A percentile compares a stretch with the other conserved stretches of the same genome.
Evolutionary conservation across 768 basidiomycete species (phyloP).

Genomic region (Leccinum disarticulatum): DNA sequence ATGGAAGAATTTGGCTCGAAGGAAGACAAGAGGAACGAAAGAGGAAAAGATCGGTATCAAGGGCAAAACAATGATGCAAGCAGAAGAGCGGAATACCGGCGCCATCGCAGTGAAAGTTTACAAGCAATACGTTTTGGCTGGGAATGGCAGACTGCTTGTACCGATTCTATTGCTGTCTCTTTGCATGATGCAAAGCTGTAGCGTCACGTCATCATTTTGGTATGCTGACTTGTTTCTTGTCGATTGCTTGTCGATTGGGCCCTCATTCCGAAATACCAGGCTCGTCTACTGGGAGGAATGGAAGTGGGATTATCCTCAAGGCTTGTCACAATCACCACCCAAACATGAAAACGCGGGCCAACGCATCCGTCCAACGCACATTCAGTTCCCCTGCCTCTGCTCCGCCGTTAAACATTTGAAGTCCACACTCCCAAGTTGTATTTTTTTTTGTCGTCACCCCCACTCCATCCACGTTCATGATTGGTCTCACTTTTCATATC

Average conservation of each 20-base stretch:
- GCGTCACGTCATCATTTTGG: conserved; percentile 79
- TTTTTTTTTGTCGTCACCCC: conserved; percentile 15
- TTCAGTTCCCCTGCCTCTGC: conserved; percentile 36
- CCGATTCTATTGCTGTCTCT: conserved; percentile 58
- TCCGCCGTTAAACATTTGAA: conserved; percentile 30
- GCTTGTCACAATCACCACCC: conserved; percentile 67
- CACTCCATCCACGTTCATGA: conserved; percentile 9
- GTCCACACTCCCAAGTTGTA: conserved; percentile 18
- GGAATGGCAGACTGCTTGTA: conserved; percentile 60
- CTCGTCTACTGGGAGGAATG: conserved; percentile 68
- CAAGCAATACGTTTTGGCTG: too few relatives aligned
- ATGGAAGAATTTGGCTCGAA: conserved; percentile 50
- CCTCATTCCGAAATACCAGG: conserved; percentile 41
- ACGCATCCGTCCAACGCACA: conserved; percentile 53
- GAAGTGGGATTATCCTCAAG: conserved; percentile 57
- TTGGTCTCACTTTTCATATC: conserved; percentile 9
- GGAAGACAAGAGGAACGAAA: conserved; percentile 24
- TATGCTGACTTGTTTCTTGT: conserved; percentile 28
- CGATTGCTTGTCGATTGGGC: neutral
- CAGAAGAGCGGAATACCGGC: neutral
- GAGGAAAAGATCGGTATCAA: neutral
- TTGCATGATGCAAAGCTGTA: conserved; percentile 64
- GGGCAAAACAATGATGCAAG: neutral
- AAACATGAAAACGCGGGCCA: conserved; percentile 59
- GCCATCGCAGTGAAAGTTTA: conserved; percentile 30